Percentiles rank a stretch among this genome's conserved stretches.
Evolutionary conservation across 805 yeast genomes (phyloP).

Genomic region (Saturnispora besseyi): DNA sequence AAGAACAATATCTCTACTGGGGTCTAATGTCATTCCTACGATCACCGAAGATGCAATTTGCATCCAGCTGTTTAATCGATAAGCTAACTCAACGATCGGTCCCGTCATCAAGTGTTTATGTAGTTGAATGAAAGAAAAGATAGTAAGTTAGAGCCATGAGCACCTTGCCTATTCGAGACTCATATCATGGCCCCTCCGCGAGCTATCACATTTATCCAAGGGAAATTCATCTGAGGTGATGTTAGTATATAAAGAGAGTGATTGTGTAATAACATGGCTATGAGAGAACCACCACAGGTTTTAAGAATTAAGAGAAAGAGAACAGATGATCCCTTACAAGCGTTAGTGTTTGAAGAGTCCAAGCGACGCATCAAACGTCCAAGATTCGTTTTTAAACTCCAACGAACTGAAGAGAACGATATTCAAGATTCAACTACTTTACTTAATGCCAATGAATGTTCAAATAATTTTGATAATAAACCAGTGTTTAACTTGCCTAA

Average conservation of each 20-base stretch:
- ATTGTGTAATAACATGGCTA: constrained; percentile 1
- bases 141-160: background rate
- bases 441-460: constrained; percentile 12
- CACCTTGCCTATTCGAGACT: background rate
- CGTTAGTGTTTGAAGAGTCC: constrained; percentile 44
- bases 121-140: background rate
- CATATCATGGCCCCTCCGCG: constrained; percentile 1
- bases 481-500: constrained; percentile 20
- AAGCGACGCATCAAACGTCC: constrained; percentile 16
- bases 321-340: constrained; percentile 81
- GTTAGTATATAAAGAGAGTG: background rate
- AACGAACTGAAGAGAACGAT: constrained; percentile 36
- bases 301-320: constrained; percentile 82
- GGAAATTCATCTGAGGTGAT: background rate
- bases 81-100: constrained; percentile 19
- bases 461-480: constrained; percentile 4
- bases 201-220: background rate
- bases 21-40: constrained; percentile 46
- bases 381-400: constrained; percentile 36
- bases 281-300: constrained; percentile 40
- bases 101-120: constrained; percentile 20
- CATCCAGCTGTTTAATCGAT: constrained; percentile 21
- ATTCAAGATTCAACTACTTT: constrained; percentile 16
- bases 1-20: constrained; percentile 50
- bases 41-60: constrained; percentile 30